Conservation (phyloP, 768 basidiomycete genomes). For the Boletus huronensis region DNA sequence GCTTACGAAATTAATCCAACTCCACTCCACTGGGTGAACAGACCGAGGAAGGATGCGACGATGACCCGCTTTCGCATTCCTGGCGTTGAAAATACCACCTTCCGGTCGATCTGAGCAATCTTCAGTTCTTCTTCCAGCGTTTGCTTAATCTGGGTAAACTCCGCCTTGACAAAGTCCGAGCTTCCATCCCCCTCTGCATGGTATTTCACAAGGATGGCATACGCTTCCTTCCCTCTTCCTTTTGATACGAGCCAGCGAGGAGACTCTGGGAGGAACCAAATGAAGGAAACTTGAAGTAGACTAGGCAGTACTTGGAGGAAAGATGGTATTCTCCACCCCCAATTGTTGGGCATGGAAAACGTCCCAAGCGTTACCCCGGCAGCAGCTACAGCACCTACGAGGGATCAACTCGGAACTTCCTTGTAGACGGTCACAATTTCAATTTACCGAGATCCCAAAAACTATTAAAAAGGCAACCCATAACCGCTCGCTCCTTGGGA, state of each 20-base stretch:
- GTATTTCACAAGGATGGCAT: constrained; percentile 48
- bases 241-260: constrained; percentile 63
- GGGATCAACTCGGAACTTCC: neutral
- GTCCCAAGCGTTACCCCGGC: constrained; percentile 60
- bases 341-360: constrained; percentile 52
- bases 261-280: constrained; percentile 60
- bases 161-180: constrained; percentile 55
- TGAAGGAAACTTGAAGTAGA: constrained; percentile 49
- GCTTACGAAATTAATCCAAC: constrained; percentile 8
- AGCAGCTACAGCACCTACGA: constrained; percentile 31
- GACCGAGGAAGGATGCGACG: constrained; percentile 10
- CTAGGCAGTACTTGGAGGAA: constrained; percentile 59
- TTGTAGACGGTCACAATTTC: neutral
- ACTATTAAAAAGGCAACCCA: too few species aligned
- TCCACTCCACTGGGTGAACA: constrained; percentile 19
- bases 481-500: too few species aligned
- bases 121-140: constrained; percentile 39
- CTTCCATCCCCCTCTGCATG: constrained; percentile 54
- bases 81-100: neutral
- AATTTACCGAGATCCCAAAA: too few species aligned
- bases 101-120: neutral
- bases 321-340: constrained; percentile 67
- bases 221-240: constrained; percentile 49
- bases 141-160: constrained; percentile 53
- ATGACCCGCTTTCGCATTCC: constrained; percentile 18